Conservation (phyloP, 208 protist species). For the Sergeia podlipaevii region DNA sequence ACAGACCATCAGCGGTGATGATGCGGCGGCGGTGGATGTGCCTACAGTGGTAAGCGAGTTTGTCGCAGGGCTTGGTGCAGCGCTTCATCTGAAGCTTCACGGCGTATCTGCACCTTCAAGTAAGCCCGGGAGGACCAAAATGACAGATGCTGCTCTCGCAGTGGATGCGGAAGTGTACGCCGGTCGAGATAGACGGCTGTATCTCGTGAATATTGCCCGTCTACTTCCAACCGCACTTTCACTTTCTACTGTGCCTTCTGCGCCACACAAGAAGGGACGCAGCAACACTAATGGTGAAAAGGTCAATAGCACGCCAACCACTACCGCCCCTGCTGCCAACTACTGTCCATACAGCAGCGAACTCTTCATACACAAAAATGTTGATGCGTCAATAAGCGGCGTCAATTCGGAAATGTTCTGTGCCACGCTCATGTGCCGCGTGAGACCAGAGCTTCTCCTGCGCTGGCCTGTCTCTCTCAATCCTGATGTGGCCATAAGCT, state of each 20-base stretch:
- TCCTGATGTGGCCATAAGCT: slow-evolving; percentile 25
- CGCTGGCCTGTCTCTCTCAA: slow-evolving; percentile 29
- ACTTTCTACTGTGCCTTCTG: too few relatives aligned
- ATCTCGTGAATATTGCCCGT: slow-evolving; percentile 40
- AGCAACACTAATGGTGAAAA: too few relatives aligned
- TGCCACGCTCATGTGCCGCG: not conserved
- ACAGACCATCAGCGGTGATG: not conserved
- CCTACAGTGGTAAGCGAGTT: slow-evolving; percentile 26
- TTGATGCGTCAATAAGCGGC: too few relatives aligned
- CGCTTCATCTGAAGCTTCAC: slow-evolving; percentile 32
- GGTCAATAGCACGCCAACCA: too few relatives aligned
- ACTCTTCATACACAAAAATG: too few relatives aligned
- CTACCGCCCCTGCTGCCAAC: too few relatives aligned
- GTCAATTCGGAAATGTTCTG: not conserved
- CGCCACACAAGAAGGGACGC: too few relatives aligned
- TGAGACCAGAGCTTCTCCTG: slow-evolving; percentile 53
- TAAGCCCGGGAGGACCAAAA: not conserved
- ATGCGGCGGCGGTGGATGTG: slow-evolving; percentile 5
- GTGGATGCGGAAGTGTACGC: slow-evolving; percentile 25
- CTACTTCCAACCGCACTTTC: slow-evolving; percentile 49
- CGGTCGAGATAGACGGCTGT: slow-evolving; percentile 63
- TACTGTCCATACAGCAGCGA: too few relatives aligned
- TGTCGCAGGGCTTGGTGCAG: slow-evolving; percentile 17
- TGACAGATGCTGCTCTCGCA: slow-evolving; percentile 9
- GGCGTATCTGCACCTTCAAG: slow-evolving; percentile 3